A percentile compares a stretch with the other conserved stretches of the same genome.
phyloP scores from a whole-genome alignment of 2,329 filamentous ascomycete species.

The Neocucurbitaria cava region DNA sequence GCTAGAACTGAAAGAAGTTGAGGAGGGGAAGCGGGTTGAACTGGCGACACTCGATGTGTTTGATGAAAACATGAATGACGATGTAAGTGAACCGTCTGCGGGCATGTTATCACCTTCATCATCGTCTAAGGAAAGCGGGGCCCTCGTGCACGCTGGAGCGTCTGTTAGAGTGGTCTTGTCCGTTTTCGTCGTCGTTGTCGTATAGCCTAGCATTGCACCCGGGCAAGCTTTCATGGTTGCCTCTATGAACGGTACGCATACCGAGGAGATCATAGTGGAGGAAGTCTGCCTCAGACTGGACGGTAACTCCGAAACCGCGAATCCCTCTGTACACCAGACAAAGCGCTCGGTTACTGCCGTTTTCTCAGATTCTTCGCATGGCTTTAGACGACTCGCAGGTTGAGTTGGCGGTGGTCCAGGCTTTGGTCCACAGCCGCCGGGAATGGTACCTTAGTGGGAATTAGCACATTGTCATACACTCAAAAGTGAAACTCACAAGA shows the following conservation, averaged over 20 bases:
- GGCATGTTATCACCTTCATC: slow-evolving; percentile 36
- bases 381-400: slow-evolving; percentile 11
- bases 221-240: slow-evolving; percentile 24
- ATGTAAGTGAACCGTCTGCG: slow-evolving; percentile 6
- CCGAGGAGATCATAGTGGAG: slow-evolving; percentile 20
- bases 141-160: slow-evolving; percentile 26
- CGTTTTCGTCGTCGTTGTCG: slow-evolving; percentile 19
- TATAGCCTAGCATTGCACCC: slow-evolving; percentile 6
- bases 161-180: slow-evolving; percentile 11
- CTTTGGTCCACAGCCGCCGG: slow-evolving; percentile 26
- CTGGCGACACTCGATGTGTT: slow-evolving; percentile 8
- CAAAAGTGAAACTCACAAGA: neutral
- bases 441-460: slow-evolving; percentile 8
- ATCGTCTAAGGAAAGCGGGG: slow-evolving; percentile 36
- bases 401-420: slow-evolving; percentile 21
- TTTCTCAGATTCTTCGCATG: slow-evolving; percentile 28
- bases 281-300: slow-evolving; percentile 9
- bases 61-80: slow-evolving; percentile 2
- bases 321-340: slow-evolving; percentile 24
- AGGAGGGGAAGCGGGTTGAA: neutral
- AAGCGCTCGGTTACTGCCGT: slow-evolving; percentile 31
- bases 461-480: neutral
- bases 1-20: neutral
- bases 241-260: slow-evolving; percentile 22
- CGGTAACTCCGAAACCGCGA: slow-evolving; percentile 15